Percentiles rank a stretch among this genome's conserved stretches.
Conservation (phyloP, 805 yeast species). For the Monosporozyma solicola region DNA sequence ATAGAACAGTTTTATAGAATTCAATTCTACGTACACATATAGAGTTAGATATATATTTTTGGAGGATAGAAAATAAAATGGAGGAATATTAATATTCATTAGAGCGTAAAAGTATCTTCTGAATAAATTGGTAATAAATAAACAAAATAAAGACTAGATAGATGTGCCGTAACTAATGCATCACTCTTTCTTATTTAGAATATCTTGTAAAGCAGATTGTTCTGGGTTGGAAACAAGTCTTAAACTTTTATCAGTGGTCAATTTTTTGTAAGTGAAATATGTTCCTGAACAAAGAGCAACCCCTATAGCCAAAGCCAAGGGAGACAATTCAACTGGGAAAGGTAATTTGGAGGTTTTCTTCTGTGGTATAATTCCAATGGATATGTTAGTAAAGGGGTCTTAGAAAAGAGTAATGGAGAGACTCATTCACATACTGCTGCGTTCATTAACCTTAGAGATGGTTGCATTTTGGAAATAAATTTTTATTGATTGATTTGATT, state of each 20-base stretch:
- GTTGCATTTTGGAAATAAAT: constrained; percentile 2
- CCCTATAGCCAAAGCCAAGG: constrained; percentile 48
- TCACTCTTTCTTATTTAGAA: constrained; percentile 9
- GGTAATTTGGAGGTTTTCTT: constrained; percentile 31
- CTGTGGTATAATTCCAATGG: constrained; percentile 12
- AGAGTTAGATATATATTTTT: background rate
- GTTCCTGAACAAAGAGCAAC: constrained; percentile 43
- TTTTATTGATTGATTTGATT: background rate
- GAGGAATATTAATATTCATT: background rate
- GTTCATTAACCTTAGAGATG: constrained; percentile 5
- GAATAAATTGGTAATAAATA: background rate
- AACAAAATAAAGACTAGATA: background rate
- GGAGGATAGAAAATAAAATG: background rate
- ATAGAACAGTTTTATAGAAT: background rate
- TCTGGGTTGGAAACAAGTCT: constrained; percentile 41
- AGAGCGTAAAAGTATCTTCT: background rate
- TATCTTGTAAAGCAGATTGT: constrained; percentile 26
- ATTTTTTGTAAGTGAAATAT: constrained; percentile 45
- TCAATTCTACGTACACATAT: background rate
- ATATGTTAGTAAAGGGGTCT: constrained; percentile 5
- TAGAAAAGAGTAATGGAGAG: background rate
- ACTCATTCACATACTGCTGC: constrained; percentile 7
- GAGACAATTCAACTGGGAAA: constrained; percentile 50
- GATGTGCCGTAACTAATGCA: too few relatives aligned
- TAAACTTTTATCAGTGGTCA: constrained; percentile 40